These are phyloP conservation scores for Calycina herbarum DNA, from an alignment of 2,329 filamentous ascomycete species.

Conservation along the genomic window DNA sequence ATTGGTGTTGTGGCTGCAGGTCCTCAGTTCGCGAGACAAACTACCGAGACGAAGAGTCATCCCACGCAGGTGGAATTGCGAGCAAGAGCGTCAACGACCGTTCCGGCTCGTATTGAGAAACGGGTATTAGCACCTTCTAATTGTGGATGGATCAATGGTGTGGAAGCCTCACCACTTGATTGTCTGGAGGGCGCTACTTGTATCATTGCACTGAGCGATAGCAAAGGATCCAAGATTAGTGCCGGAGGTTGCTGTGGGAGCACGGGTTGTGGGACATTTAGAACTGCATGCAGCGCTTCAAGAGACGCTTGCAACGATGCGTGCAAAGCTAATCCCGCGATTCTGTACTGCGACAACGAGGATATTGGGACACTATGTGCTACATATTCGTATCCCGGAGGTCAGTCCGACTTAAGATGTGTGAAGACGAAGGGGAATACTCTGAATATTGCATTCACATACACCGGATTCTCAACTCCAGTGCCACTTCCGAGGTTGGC, in stretches of 20 bases:
- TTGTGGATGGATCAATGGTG: slow-evolving; percentile 5
- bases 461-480: slow-evolving; percentile 9
- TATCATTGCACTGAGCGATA: neutral
- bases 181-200: neutral
- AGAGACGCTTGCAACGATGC: neutral
- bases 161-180: neutral
- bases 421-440: neutral
- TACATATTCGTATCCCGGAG: slow-evolving; percentile 12
- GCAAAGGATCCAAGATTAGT: neutral
- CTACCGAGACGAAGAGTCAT: neutral
- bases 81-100: slow-evolving; percentile 1
- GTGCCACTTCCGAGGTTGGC: slow-evolving; percentile 9
- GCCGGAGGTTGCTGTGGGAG: slow-evolving; percentile 6
- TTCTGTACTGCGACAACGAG: neutral
- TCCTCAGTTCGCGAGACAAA: neutral
- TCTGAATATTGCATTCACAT: slow-evolving; percentile 10
- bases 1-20: neutral
- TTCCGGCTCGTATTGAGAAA: neutral
- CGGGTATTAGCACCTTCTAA: neutral
- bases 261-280: neutral
- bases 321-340: neutral
- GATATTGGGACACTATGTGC: slow-evolving; percentile 8
- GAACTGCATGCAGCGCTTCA: neutral
- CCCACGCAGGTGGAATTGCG: slow-evolving; percentile 2
- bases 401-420: slow-evolving; percentile 10